Evolutionary conservation across 805 yeast genomes (phyloP), one percentile per base, ranked within the genome.

Genomic region (Sugiyamaella valdiviana): DNA sequence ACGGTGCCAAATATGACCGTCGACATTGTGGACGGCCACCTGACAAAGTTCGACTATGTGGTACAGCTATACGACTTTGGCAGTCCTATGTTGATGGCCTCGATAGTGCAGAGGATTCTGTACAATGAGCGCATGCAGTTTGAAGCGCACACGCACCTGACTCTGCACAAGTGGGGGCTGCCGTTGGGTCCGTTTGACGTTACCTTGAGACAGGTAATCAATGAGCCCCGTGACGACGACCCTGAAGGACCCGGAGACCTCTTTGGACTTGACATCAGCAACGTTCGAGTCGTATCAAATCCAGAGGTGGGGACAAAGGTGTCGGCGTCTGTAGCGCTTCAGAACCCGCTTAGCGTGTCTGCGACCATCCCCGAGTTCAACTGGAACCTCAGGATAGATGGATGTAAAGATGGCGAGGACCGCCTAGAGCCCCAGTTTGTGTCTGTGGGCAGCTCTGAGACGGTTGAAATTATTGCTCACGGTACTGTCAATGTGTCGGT

Each of bases 301-400:
- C 43, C 20, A 20, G 44, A 36, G 14, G 2, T 26, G n/a, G 47
- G 51, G 3, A 23, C 49, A 14, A 40, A 40, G 10, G 48, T 46
- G n/a, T 29, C 50, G 20, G 45, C 51, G 9, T 21, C 20, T 7
- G 51, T 45, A 6, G 17, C 42, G 3, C 32, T 42, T 6, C 41
- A 39, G 20, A 32, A 41, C 46, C 45, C 50, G 9, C 36, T 58
- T 7, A 36, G 51, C 1, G 40, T 51, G 6, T 40, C 41, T 6
- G 64, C 57, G 9, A 15, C 32, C 36, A 21, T 65, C n/a, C 69
- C 69, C 1, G 39, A 49, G 6, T 36, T 63, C 20, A 26, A 45
- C 5, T 65, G 69, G 69, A 37, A 40, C 0, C 42, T 63, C 7
- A 52, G 52, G 46, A 53, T 65, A 2, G 56, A 56, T 1, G 66